A percentile compares a stretch with the other conserved stretches of the same genome.
These are phyloP conservation scores for Hymenoscyphus linearis DNA, from an alignment of 2,329 filamentous ascomycete genomes.

Conservation along the genomic window DNA sequence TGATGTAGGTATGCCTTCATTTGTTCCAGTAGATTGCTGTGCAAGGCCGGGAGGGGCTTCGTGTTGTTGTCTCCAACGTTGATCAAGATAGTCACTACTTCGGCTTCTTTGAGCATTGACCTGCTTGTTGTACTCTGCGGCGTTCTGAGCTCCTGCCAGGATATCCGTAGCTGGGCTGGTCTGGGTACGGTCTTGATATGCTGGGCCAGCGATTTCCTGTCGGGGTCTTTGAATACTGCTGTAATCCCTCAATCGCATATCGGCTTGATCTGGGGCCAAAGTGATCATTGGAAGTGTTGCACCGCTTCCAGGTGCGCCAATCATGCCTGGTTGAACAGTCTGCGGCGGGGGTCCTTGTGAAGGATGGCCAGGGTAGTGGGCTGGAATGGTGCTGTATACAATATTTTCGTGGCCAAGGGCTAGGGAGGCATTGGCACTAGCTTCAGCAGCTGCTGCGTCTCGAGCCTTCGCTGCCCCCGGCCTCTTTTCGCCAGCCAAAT, in stretches of 20 bases:
- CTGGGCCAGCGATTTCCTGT: slow-evolving; percentile 80
- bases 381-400: slow-evolving; percentile 73
- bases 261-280: slow-evolving; percentile 70
- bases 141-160: slow-evolving; percentile 78
- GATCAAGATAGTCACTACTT: slow-evolving; percentile 73
- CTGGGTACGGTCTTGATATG: slow-evolving; percentile 83
- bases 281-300: slow-evolving; percentile 81
- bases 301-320: slow-evolving; percentile 58
- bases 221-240: slow-evolving; percentile 77
- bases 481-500: slow-evolving; percentile 91
- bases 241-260: slow-evolving; percentile 74
- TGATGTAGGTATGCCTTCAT: slow-evolving; percentile 43
- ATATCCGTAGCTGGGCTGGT: slow-evolving; percentile 73
- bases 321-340: slow-evolving; percentile 67
- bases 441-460: slow-evolving; percentile 69
- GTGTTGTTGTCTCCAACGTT: slow-evolving; percentile 76
- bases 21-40: slow-evolving; percentile 34
- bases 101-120: slow-evolving; percentile 75
- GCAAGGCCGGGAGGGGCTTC: slow-evolving; percentile 58
- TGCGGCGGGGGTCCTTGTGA: slow-evolving; percentile 63
- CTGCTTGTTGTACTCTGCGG: slow-evolving; percentile 84
- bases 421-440: slow-evolving; percentile 49
- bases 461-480: slow-evolving; percentile 86
- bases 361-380: slow-evolving; percentile 51
- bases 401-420: slow-evolving; percentile 70